These are phyloP conservation scores for Kodamaea sagamina DNA, from an alignment of 805 yeast species.

Conservation along the genomic window DNA sequence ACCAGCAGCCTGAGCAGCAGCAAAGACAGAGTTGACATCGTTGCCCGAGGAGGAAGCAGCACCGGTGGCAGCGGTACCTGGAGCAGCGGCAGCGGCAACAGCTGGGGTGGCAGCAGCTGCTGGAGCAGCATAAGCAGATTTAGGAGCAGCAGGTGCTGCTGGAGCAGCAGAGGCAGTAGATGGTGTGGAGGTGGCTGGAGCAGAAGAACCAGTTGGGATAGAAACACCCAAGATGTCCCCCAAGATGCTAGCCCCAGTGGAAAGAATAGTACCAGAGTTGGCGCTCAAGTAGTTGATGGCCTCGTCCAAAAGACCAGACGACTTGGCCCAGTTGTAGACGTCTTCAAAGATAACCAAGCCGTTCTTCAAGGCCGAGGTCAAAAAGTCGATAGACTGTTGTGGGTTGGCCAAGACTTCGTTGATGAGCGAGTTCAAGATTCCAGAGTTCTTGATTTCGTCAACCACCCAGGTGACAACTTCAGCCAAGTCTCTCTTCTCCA, in stretches of 20 bases:
- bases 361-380: constrained; percentile 34
- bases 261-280: constrained; percentile 30
- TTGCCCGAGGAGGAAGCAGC: background rate
- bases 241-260: constrained; percentile 29
- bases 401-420: constrained; percentile 42
- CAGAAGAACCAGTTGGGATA: constrained; percentile 21
- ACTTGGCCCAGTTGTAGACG: constrained; percentile 39
- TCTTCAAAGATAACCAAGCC: constrained; percentile 39
- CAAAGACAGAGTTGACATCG: constrained; percentile 15
- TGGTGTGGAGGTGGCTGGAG: constrained; percentile 20
- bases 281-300: constrained; percentile 26
- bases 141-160: constrained; percentile 14
- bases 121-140: constrained; percentile 16
- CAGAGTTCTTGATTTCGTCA: constrained; percentile 35
- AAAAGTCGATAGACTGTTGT: constrained; percentile 31
- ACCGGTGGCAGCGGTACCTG: constrained; percentile 12
- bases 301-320: constrained; percentile 33
- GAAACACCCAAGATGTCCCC: constrained; percentile 23
- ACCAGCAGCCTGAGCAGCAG: constrained; percentile 16
- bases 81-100: constrained; percentile 12
- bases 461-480: constrained; percentile 30
- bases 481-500: constrained; percentile 40
- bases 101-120: constrained; percentile 15
- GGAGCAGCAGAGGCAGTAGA: constrained; percentile 21
- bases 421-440: constrained; percentile 32